phyloP scores from a whole-genome alignment of 805 yeast species.

The Lipomyces kockii region DNA sequence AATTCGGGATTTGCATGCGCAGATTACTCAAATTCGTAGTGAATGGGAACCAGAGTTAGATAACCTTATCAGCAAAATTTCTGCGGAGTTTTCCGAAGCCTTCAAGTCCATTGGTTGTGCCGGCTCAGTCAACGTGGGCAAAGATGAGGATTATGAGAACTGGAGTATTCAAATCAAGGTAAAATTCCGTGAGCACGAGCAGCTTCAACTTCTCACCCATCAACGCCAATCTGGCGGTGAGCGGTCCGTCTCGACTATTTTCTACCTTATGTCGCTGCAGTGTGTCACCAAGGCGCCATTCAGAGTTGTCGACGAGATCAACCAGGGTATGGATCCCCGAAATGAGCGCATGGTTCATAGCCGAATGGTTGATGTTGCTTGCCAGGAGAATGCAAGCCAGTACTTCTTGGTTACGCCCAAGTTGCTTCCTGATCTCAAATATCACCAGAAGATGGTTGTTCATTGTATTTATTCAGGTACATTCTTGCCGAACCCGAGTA shows the following conservation, averaged over 20 bases:
- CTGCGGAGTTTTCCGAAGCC: slow-evolving; percentile 65
- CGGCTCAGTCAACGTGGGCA: slow-evolving; percentile 72
- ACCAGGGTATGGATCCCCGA: slow-evolving; percentile 97
- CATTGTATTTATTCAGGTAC: slow-evolving; percentile 76
- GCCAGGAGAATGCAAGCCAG: slow-evolving; percentile 68
- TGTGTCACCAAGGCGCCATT: slow-evolving; percentile 88
- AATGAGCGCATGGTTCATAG: slow-evolving; percentile 88
- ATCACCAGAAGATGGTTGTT: slow-evolving; percentile 78
- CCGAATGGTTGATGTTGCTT: slow-evolving; percentile 83
- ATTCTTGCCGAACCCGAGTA: slow-evolving; percentile 31
- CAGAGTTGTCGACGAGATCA: slow-evolving; percentile 95
- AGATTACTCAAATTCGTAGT: slow-evolving; percentile 49
- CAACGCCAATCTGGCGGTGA: slow-evolving; percentile 98
- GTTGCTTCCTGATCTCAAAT: slow-evolving; percentile 73
- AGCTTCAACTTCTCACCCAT: slow-evolving; percentile 73
- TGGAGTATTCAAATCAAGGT: slow-evolving; percentile 89
- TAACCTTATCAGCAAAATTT: slow-evolving; percentile 58
- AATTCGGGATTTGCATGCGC: slow-evolving; percentile 43
- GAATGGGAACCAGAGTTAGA: slow-evolving; percentile 69
- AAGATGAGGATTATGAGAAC: slow-evolving; percentile 59
- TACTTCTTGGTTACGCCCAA: slow-evolving; percentile 94
- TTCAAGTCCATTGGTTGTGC: slow-evolving; percentile 81
- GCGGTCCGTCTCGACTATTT: slow-evolving; percentile 90
- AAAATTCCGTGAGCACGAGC: slow-evolving; percentile 78
- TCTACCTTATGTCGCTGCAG: slow-evolving; percentile 88